Conservation (phyloP, 2,329 filamentous ascomycete genomes). For the Boeremia lycopersici region DNA sequence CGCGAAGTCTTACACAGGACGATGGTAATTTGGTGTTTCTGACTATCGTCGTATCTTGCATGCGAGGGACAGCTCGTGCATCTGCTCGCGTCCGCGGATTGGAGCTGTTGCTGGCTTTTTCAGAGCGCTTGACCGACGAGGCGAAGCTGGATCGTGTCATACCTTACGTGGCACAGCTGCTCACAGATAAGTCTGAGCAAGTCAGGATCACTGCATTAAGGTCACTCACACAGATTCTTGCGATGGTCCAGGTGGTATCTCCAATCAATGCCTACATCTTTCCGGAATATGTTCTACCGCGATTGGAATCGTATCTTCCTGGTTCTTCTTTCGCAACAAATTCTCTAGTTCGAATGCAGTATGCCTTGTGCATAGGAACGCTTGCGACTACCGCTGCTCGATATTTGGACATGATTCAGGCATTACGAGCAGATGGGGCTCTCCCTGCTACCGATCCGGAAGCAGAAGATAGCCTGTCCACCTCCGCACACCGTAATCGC, state of each 20-base stretch:
- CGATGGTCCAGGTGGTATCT: constrained; percentile 86
- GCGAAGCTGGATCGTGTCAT: constrained; percentile 92
- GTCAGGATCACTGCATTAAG: constrained; percentile 86
- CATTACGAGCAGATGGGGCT: constrained; percentile 81
- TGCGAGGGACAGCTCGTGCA: constrained; percentile 86
- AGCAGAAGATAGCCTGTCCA: constrained; percentile 74
- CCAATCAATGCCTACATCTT: constrained; percentile 72
- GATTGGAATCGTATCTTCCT: constrained; percentile 63
- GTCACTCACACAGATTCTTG: constrained; percentile 81
- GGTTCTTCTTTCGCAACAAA: constrained; percentile 56
- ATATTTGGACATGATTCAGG: constrained; percentile 90
- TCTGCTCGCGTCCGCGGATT: constrained; percentile 88
- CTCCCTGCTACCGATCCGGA: constrained; percentile 79
- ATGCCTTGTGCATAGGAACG: constrained; percentile 89
- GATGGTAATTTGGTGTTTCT: constrained; percentile 94
- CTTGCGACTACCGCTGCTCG: constrained; percentile 82
- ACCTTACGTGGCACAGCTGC: constrained; percentile 82
- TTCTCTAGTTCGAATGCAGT: constrained; percentile 81
- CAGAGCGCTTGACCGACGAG: constrained; percentile 90
- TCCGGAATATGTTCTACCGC: constrained; percentile 68
- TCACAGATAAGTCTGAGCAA: constrained; percentile 81
- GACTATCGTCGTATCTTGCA: constrained; percentile 83
- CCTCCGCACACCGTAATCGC: constrained; percentile 75
- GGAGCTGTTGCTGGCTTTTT: constrained; percentile 88
- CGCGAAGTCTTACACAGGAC: constrained; percentile 69